Evolutionary conservation across 1,284 basidiomycete genomes (phyloP).

Genomic region (Sphagnurus paluster): DNA sequence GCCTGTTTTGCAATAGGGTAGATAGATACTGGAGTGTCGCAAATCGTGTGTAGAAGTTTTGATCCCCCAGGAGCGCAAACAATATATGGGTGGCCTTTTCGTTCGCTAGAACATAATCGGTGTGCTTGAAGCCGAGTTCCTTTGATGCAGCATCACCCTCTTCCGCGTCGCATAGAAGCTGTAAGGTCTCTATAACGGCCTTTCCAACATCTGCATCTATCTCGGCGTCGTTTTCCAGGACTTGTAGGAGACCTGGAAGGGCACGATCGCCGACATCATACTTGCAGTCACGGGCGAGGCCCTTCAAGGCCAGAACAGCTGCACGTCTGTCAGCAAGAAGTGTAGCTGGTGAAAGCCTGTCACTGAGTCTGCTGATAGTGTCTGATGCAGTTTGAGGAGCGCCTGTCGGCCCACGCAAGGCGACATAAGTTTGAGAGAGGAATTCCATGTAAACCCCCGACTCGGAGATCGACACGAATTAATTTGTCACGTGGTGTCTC

Average conservation of each 20-base stretch:
- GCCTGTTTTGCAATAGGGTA: conserved; percentile 77
- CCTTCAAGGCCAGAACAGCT: conserved; percentile 90
- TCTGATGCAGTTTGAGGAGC: conserved; percentile 81
- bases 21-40: conserved; percentile 85
- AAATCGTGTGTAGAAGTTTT: conserved; percentile 87
- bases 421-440: conserved; percentile 77
- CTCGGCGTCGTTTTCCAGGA: conserved; percentile 83
- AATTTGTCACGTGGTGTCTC: conserved; percentile 16
- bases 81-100: conserved; percentile 78
- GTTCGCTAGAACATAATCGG: conserved; percentile 67
- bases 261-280: conserved; percentile 81
- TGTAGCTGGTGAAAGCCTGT: conserved; percentile 84
- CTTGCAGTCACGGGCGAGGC: conserved; percentile 89
- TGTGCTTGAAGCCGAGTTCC: conserved; percentile 73
- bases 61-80: conserved; percentile 74
- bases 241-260: conserved; percentile 75
- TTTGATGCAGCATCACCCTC: conserved; percentile 45
- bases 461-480: not conserved
- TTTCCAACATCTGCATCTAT: conserved; percentile 89
- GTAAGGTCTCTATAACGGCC: conserved; percentile 86
- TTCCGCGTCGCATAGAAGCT: conserved; percentile 72
- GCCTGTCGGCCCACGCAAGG: conserved; percentile 75
- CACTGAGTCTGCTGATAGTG: conserved; percentile 85
- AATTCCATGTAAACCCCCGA: conserved; percentile 61
- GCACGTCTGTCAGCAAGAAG: conserved; percentile 90